Percentiles rank a stretch among this genome's conserved stretches.
Conservation (phyloP, 306 rosid genomes). For the Castanospermum australe region DNA sequence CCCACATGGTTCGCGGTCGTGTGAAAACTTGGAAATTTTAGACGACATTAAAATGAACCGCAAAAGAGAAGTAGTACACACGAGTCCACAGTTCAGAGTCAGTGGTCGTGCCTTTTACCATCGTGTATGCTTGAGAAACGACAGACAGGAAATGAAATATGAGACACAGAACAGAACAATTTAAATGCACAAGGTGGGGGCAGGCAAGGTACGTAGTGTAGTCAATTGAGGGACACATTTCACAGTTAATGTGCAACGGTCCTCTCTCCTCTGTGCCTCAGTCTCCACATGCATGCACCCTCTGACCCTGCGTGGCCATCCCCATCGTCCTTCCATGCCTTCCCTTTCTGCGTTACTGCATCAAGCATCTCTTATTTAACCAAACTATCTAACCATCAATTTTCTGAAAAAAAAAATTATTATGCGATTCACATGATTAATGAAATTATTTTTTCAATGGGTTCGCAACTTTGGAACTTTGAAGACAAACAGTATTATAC, state of each 20-base stretch:
- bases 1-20: too few relatives aligned
- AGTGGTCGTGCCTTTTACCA: neutral
- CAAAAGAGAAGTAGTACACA: neutral
- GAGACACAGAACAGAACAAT: neutral
- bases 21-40: too few relatives aligned
- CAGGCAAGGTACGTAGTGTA: neutral
- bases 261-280: neutral
- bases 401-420: too few relatives aligned
- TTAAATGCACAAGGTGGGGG: neutral
- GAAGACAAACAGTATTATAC: too few relatives aligned
- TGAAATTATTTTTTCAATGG: too few relatives aligned
- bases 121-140: neutral
- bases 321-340: neutral
- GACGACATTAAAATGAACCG: too few relatives aligned
- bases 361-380: neutral
- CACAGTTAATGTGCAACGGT: neutral
- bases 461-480: too few relatives aligned
- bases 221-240: neutral
- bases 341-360: neutral
- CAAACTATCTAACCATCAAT: neutral
- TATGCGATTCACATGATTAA: too few relatives aligned
- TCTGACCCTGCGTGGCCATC: neutral
- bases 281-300: neutral
- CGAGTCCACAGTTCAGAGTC: too few relatives aligned
- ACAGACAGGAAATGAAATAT: neutral